Evolutionary conservation across 2,329 filamentous ascomycete genomes (phyloP).

Genomic region (Amylocarpus encephaloides): DNA sequence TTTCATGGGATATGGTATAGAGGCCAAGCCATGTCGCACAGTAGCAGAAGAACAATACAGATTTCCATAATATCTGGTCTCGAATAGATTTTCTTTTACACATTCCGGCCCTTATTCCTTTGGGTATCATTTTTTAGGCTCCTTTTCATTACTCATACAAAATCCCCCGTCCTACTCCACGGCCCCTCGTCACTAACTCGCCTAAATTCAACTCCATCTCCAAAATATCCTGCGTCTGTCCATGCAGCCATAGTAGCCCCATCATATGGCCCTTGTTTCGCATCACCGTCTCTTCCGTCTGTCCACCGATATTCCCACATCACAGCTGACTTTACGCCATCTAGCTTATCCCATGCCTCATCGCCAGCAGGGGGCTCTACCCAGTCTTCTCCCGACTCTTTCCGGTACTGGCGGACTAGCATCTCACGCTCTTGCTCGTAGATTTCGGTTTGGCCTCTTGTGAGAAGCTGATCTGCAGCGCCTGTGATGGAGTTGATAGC

Average conservation of each 20-base stretch:
- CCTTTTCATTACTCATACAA: constrained; percentile 25
- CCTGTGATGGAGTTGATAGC: constrained; percentile 80
- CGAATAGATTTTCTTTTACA: neutral
- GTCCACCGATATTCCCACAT: constrained; percentile 94
- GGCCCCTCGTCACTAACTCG: constrained; percentile 45
- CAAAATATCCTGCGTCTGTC: constrained; percentile 89
- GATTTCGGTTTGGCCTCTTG: constrained; percentile 78
- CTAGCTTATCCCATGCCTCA: constrained; percentile 27
- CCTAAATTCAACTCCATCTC: constrained; percentile 77
- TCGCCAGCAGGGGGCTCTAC: constrained; percentile 41
- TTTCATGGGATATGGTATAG: neutral
- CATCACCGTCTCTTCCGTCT: constrained; percentile 74
- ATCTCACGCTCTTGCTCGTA: constrained; percentile 85
- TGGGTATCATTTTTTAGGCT: constrained; percentile 17
- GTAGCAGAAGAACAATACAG: neutral
- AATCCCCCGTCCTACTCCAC: constrained; percentile 31
- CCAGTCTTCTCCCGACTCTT: constrained; percentile 87
- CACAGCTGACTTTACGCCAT: constrained; percentile 24
- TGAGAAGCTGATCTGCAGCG: constrained; percentile 80
- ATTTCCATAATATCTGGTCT: neutral
- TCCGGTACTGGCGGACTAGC: constrained; percentile 73
- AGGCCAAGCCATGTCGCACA: constrained; percentile 1
- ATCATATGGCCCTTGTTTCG: constrained; percentile 83
- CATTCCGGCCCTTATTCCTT: constrained; percentile 1
- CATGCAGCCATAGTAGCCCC: constrained; percentile 80